A percentile compares a stretch with the other conserved stretches of the same genome.
Conservation (phyloP, 257 asterid genomes). For the Scutellaria baicalensis region DNA sequence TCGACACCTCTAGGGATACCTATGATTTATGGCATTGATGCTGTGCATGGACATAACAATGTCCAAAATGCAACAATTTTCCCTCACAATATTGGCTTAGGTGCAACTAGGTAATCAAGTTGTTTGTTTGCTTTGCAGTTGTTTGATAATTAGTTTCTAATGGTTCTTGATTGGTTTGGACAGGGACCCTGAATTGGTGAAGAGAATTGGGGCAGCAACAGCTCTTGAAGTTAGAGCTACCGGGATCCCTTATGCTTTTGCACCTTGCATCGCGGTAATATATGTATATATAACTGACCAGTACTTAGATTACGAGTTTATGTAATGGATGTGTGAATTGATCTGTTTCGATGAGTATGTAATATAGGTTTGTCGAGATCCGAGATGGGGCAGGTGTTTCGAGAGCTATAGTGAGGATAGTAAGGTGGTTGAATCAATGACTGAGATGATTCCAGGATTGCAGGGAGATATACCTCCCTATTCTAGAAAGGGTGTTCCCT, state of each 20-base stretch:
- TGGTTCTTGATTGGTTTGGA: not conserved
- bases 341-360: not conserved
- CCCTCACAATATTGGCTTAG: conserved; percentile 26
- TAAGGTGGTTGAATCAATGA: conserved; percentile 51
- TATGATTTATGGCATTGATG: conserved; percentile 70
- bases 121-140: not conserved
- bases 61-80: conserved; percentile 23
- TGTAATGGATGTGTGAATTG: not conserved
- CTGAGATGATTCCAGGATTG: conserved; percentile 65
- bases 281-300: not conserved
- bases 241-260: conserved; percentile 53
- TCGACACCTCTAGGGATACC: conserved; percentile 76
- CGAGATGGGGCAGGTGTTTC: conserved; percentile 84
- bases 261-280: conserved; percentile 71
- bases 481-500: conserved; percentile 57
- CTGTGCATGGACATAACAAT: conserved; percentile 54
- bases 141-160: not conserved
- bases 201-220: conserved; percentile 67
- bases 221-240: conserved; percentile 72
- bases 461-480: conserved; percentile 59
- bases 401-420: conserved; percentile 82
- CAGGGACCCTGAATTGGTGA: conserved; percentile 55
- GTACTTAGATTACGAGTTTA: not conserved
- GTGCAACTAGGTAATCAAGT: conserved; percentile 21
- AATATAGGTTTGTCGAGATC: conserved; percentile 73